A percentile compares a stretch with the other conserved stretches of the same genome.
These are phyloP conservation scores for Neophaeococcomyces aloes DNA, from an alignment of 2,329 filamentous ascomycete genomes.

Conservation along the genomic window DNA sequence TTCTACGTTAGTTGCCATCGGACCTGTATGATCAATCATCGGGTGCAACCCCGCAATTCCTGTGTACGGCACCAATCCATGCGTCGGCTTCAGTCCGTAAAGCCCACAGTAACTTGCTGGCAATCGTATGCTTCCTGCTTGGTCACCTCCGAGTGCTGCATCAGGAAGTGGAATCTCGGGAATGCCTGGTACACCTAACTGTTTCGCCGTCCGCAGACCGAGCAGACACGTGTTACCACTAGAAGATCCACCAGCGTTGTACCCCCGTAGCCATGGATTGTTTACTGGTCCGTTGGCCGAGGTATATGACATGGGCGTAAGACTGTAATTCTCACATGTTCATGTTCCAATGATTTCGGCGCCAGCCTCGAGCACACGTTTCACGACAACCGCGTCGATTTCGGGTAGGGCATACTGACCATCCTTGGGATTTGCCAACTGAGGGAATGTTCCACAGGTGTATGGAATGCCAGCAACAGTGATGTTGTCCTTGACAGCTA, in stretches of 20 bases:
- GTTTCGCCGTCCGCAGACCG: conserved; percentile 18
- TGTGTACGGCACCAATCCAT: conserved; percentile 42
- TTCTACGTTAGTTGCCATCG: conserved; percentile 34
- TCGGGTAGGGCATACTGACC: conserved; percentile 24
- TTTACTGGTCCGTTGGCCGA: conserved; percentile 30
- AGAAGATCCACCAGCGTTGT: conserved; percentile 30
- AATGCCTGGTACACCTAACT: conserved; percentile 12
- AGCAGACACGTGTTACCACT: conserved; percentile 28
- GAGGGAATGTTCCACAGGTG: conserved; percentile 28
- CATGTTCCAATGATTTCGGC: conserved; percentile 28
- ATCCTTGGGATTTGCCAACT: conserved; percentile 22
- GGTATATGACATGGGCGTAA: conserved; percentile 29
- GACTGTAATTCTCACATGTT: conserved; percentile 31
- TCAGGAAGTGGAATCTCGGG: conserved; percentile 22
- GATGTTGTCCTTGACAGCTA: conserved; percentile 31
- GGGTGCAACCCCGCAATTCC: conserved; percentile 34
- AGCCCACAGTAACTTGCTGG: conserved; percentile 33
- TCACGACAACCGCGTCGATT: conserved; percentile 29
- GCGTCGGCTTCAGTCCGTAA: conserved; percentile 40
- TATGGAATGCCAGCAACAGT: conserved; percentile 28
- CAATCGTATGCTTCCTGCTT: conserved; percentile 31
- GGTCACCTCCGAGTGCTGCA: conserved; percentile 32
- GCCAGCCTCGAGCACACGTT: conserved; percentile 27
- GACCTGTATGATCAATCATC: conserved; percentile 37
- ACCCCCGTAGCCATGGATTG: conserved; percentile 26